Conservation (phyloP, 129 eudicot genomes). For the Sambucus nigra region DNA sequence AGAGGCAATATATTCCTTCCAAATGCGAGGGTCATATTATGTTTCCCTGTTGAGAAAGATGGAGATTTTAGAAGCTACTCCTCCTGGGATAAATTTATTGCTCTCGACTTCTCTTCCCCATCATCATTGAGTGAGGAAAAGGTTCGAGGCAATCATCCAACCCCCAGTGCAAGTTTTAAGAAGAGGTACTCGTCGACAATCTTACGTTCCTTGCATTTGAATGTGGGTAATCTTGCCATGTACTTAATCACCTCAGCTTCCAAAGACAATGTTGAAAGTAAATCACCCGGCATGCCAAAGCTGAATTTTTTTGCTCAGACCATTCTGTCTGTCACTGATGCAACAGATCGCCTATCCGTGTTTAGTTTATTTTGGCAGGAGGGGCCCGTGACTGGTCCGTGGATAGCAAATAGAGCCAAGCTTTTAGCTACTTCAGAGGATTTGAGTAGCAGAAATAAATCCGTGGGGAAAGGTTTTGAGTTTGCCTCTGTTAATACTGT, state of each 20-base stretch:
- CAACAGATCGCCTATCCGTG: conserved; percentile 28
- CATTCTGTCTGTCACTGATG: conserved; percentile 36
- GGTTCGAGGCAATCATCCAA: conserved; percentile 16
- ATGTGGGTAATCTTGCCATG: conserved; percentile 39
- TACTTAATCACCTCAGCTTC: conserved; percentile 32
- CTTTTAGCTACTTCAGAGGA: conserved; percentile 65
- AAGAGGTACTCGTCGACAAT: conserved; percentile 25
- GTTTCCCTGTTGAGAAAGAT: conserved; percentile 52
- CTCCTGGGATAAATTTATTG: conserved; percentile 65
- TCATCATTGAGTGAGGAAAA: conserved; percentile 25
- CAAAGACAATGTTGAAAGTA: conserved; percentile 20
- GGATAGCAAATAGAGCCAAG: conserved; percentile 63
- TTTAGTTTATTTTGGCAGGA: conserved; percentile 73
- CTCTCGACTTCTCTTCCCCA: conserved; percentile 52
- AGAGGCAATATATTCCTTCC: conserved; percentile 46
- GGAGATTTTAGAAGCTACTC: conserved; percentile 30
- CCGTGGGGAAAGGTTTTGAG: conserved; percentile 40
- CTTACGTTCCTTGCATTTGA: conserved; percentile 45
- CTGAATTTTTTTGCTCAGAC: conserved; percentile 27
- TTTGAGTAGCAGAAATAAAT: conserved; percentile 26
- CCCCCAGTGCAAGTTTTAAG: conserved; percentile 11
- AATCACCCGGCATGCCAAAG: conserved; percentile 10
- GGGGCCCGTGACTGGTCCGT: conserved; percentile 55
- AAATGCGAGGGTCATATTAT: conserved; percentile 69
- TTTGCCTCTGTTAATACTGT: conserved; percentile 59